Evolutionary conservation across 1,139 yeast genomes (phyloP), one percentile per base, ranked within the genome.

Genomic region (Hansenula sp.): DNA sequence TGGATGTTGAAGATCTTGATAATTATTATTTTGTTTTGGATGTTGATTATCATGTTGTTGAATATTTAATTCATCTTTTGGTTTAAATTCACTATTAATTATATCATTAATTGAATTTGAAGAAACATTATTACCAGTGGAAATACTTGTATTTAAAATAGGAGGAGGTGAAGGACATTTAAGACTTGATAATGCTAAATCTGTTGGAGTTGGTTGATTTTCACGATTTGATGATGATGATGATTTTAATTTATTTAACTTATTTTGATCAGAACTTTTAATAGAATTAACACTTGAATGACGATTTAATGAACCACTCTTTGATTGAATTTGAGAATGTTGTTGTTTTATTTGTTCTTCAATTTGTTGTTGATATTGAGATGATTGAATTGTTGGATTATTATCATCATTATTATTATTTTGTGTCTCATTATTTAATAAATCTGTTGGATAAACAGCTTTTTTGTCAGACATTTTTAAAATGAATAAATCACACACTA

Each of bases 131-230:
- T 50, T 42, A 4, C 52, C 49, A 19, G 49, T 46, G 25, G 62
- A 52, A 19, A 43, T 35, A n/a, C 37, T 41, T 60, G 73, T 50
- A 31, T 74, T 74, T 39, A 78, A 61, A 39, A 79, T 79, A 2
- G 86, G 85, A 2, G 86, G 84, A 17, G 86, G 86, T 4, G 85
- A 79, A 2, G 86, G 84, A 51, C 83, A 77, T 44, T 82, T 66
- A 39, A 77, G 57, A 52, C 70, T 75, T 10, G 84, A 75, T 36
- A 77, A 64, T 2, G 85, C 83, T 58, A 76, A 45, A 18, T 59
- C 64, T 24, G 65, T 53, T 11, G 69, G 65, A 5, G 63, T 38
- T 12, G 39, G 33, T 22, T 39, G 39, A 17, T 19, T n/a, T 6
- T 35, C 39, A 12, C 29, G 24, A 7, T 22, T 16, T 17, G 18